A percentile compares a stretch with the other conserved stretches of the same genome.
These are phyloP conservation scores for Brassica hybrid DNA, from an alignment of 441 rosid genomes.

Conservation along the genomic window DNA sequence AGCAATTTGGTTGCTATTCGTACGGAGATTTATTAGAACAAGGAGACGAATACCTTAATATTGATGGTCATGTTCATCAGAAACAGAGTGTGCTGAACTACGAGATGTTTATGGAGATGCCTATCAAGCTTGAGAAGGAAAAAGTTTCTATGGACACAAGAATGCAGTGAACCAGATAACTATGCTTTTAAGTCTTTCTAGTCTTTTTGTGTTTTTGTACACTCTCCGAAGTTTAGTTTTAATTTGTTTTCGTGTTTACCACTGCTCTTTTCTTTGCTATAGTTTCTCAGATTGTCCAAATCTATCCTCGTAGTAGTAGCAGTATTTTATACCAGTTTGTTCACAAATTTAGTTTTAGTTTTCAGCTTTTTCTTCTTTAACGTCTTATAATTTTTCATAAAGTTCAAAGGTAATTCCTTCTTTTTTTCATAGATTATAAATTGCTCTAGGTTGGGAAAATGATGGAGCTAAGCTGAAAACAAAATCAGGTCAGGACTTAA, in stretches of 20 bases:
- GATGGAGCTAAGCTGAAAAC: neutral
- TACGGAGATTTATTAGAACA: slow-evolving; percentile 14
- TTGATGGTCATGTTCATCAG: slow-evolving; percentile 8
- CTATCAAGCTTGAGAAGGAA: neutral
- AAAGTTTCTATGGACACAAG: neutral
- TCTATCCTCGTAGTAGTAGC: too few species aligned
- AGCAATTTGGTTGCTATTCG: slow-evolving; percentile 5
- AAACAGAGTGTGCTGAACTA: neutral
- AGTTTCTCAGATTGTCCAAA: too few species aligned
- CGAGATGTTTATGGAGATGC: slow-evolving; percentile 7
- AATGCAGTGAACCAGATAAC: slow-evolving; percentile 1
- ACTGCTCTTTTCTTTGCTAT: too few species aligned
- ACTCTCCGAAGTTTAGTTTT: too few species aligned
- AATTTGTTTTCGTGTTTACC: too few species aligned
- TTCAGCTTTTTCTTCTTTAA: too few species aligned
- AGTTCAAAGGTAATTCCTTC: too few species aligned
- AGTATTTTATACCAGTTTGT: too few species aligned
- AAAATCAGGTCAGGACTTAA: slow-evolving; percentile 16
- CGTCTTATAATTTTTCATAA: too few species aligned
- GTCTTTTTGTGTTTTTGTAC: too few species aligned
- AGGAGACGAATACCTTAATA: slow-evolving; percentile 9
- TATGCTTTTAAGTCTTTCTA: neutral
- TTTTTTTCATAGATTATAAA: neutral
- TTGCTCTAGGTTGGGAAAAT: neutral
- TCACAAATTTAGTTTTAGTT: too few species aligned